These are phyloP conservation scores for Lactarius psammicola DNA, from an alignment of 768 basidiomycete genomes.

Conservation along the genomic window DNA sequence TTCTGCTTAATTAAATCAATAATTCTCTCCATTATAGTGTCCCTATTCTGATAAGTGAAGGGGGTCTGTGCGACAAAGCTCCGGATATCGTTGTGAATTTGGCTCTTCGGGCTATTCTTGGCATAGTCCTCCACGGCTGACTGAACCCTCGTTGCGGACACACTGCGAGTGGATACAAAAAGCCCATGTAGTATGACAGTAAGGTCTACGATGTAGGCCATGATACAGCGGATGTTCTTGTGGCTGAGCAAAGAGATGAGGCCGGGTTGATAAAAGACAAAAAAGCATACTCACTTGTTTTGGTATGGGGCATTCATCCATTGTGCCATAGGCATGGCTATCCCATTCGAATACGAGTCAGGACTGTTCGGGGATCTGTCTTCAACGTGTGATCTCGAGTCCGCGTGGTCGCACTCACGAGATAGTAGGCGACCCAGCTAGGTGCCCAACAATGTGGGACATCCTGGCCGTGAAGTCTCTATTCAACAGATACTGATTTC, in stretches of 20 bases:
- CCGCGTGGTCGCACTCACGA: neutral
- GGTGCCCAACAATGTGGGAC: neutral
- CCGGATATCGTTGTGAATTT: neutral
- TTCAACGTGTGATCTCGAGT: neutral
- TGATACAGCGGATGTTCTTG: conserved; percentile 2
- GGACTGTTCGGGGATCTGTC: neutral
- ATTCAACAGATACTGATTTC: conserved; percentile 12
- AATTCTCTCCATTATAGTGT: conserved; percentile 7
- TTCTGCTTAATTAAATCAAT: conserved; percentile 5
- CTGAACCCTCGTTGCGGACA: neutral
- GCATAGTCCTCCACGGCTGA: neutral
- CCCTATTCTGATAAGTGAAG: neutral
- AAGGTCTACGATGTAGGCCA: conserved; percentile 22
- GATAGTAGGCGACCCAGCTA: neutral
- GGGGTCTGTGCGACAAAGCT: neutral
- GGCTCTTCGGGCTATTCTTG: neutral
- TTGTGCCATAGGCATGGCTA: neutral
- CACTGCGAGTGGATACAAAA: neutral
- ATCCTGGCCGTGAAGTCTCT: neutral
- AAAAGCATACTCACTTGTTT: neutral
- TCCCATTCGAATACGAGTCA: neutral
- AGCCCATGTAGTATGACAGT: neutral
- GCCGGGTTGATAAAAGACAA: neutral
- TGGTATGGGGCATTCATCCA: neutral
- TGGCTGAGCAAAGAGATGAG: neutral